Conservation (phyloP, 441 rosid genomes). For the Arabidopsis hybrid region DNA sequence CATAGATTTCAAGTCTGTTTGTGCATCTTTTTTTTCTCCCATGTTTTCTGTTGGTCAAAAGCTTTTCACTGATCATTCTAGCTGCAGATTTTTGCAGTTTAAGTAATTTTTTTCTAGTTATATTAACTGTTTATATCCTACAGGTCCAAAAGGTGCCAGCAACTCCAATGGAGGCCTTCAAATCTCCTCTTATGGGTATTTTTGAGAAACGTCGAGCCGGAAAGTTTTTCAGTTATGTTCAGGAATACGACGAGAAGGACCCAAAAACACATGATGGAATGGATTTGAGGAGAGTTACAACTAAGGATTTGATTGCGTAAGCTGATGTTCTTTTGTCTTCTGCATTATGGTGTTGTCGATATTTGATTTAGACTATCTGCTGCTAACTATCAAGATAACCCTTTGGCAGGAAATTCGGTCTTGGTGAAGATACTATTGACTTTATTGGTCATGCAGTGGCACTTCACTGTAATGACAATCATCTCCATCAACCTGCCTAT, state of each 20-base stretch:
- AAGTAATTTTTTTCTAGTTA: neutral
- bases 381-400: slow-evolving; percentile 30
- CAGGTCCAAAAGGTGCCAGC: slow-evolving; percentile 84
- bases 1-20: neutral
- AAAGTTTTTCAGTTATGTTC: slow-evolving; percentile 75
- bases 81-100: neutral
- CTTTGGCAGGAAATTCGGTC: slow-evolving; percentile 64
- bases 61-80: neutral
- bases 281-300: slow-evolving; percentile 66
- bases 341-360: slow-evolving; percentile 1
- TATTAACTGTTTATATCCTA: neutral
- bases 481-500: slow-evolving; percentile 68
- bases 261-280: slow-evolving; percentile 75
- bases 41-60: neutral
- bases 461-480: slow-evolving; percentile 60
- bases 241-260: slow-evolving; percentile 72
- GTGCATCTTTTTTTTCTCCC: neutral
- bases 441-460: slow-evolving; percentile 84
- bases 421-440: slow-evolving; percentile 75
- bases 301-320: slow-evolving; percentile 70
- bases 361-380: neutral
- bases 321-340: slow-evolving; percentile 18
- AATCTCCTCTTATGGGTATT: slow-evolving; percentile 78
- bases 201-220: slow-evolving; percentile 85
- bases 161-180: slow-evolving; percentile 77